These are phyloP conservation scores for Penicillium flavigenum DNA, from an alignment of 495 filamentous ascomycete genomes.

Conservation along the genomic window DNA sequence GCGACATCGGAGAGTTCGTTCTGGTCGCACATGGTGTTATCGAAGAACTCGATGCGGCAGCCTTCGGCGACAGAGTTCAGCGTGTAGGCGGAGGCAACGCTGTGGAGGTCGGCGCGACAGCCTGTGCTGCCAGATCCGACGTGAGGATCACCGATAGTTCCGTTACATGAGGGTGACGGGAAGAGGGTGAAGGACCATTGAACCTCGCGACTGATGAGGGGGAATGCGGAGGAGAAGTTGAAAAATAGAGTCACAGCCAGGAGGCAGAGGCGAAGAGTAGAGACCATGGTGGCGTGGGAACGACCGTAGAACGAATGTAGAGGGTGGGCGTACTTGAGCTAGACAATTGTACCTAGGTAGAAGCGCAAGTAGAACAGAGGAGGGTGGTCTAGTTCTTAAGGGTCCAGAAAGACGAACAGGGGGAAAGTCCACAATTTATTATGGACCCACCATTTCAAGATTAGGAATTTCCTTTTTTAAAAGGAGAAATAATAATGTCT, in stretches of 20 bases:
- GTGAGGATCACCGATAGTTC: slow-evolving; percentile 17
- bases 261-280: slow-evolving; percentile 11
- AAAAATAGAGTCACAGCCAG: slow-evolving; percentile 11
- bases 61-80: slow-evolving; percentile 21
- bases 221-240: slow-evolving; percentile 21
- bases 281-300: slow-evolving; percentile 6
- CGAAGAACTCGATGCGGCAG: slow-evolving; percentile 30
- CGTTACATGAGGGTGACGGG: slow-evolving; percentile 21
- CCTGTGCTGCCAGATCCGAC: slow-evolving; percentile 28
- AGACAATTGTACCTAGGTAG: neutral
- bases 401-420: slow-evolving; percentile 4
- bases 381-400: slow-evolving; percentile 1
- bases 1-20: slow-evolving; percentile 21
- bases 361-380: neutral
- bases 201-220: slow-evolving; percentile 20
- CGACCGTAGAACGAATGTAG: neutral
- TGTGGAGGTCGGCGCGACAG: slow-evolving; percentile 28
- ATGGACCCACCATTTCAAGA: neutral
- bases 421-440: slow-evolving; percentile 17
- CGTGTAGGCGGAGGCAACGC: slow-evolving; percentile 26
- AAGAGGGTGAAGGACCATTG: slow-evolving; percentile 32
- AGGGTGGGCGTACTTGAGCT: neutral
- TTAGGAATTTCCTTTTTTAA: neutral
- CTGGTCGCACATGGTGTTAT: slow-evolving; percentile 34
- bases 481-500: neutral